Evolutionary conservation across 1,284 basidiomycete genomes (phyloP).

Genomic region (Ceratobasidium theobromae): DNA sequence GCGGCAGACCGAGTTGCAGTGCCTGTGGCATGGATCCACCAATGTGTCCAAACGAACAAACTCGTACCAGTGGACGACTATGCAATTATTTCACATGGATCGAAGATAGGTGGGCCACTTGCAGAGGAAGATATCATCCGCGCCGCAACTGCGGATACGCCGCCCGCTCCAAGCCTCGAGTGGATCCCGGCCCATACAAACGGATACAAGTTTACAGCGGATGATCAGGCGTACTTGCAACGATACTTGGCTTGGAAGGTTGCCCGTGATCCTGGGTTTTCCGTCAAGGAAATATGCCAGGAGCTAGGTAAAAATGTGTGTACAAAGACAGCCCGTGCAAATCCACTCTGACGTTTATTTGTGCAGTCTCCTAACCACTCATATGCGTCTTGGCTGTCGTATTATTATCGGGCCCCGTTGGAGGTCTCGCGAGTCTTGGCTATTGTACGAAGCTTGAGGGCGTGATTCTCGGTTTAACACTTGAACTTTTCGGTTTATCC

Average conservation of each 20-base stretch:
- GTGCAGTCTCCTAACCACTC: neutral
- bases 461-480: neutral
- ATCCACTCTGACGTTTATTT: neutral
- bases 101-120: neutral
- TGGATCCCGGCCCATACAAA: neutral
- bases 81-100: conserved; percentile 3
- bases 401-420: neutral
- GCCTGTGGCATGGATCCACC: conserved; percentile 22
- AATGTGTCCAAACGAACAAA: neutral
- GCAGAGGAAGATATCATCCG: conserved; percentile 3
- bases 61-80: conserved; percentile 13
- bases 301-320: neutral
- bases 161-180: neutral
- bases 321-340: neutral
- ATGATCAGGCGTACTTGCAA: conserved; percentile 9
- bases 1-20: conserved; percentile 14
- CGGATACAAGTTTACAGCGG: neutral
- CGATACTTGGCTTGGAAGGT: conserved; percentile 8
- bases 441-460: neutral
- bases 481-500: neutral
- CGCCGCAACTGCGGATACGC: neutral
- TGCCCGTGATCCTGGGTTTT: neutral
- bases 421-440: neutral
- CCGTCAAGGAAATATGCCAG: neutral
- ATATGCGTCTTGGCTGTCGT: neutral